A percentile compares a stretch with the other conserved stretches of the same genome.
Conservation (phyloP, 2,329 filamentous ascomycete species). For the Monosporascus sp. region DNA sequence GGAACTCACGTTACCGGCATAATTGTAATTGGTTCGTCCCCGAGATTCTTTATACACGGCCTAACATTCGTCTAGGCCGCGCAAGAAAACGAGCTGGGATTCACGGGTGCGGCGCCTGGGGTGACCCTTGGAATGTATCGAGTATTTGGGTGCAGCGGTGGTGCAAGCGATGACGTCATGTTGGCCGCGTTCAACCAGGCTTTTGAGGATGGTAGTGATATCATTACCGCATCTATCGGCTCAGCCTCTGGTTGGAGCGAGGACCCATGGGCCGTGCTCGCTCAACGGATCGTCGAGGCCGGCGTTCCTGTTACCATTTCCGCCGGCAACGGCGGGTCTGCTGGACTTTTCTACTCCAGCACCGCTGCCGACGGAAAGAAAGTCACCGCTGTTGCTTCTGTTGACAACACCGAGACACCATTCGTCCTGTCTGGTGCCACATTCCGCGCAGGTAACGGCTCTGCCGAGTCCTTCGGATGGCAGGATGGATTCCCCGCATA, state of each 20-base stretch:
- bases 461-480: constrained; percentile 9
- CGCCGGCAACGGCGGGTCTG: constrained; percentile 5
- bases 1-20: constrained; percentile 1
- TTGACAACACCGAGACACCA: neutral
- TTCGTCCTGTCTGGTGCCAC: neutral
- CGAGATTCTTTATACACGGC: no score
- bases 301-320: constrained; percentile 7
- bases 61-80: constrained; percentile 22
- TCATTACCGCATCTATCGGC: constrained; percentile 6
- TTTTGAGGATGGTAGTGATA: constrained; percentile 28
- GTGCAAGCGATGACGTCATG: constrained; percentile 29
- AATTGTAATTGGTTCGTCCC: neutral
- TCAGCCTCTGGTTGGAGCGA: constrained; percentile 3
- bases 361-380: neutral
- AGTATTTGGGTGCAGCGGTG: constrained; percentile 29
- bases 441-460: neutral
- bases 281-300: constrained; percentile 3
- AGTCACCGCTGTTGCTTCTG: neutral
- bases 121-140: constrained; percentile 34
- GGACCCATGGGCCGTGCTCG: constrained; percentile 3
- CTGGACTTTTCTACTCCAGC: neutral
- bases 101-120: constrained; percentile 34
- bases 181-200: constrained; percentile 34
- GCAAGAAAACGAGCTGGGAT: constrained; percentile 28
- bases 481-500: constrained; percentile 8